Percentiles rank a stretch among this genome's conserved stretches.
These are phyloP conservation scores for Sordaria brevicollis DNA, from an alignment of 495 filamentous ascomycete genomes.

Conservation along the genomic window DNA sequence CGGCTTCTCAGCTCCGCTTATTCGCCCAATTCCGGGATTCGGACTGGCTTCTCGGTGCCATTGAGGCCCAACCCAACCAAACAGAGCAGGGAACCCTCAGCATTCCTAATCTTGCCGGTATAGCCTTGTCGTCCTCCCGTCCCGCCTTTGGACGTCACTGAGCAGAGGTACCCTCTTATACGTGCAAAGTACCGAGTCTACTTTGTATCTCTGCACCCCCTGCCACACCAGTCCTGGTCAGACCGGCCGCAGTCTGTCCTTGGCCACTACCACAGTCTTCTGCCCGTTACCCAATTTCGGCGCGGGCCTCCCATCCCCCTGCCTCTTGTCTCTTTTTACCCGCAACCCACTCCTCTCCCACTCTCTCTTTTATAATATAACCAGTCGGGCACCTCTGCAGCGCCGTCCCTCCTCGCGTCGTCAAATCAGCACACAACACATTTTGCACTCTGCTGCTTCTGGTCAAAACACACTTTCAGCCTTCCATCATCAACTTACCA, in stretches of 20 bases:
- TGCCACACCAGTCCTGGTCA: neutral
- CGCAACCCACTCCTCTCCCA: constrained; percentile 17
- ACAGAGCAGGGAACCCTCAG: constrained; percentile 1
- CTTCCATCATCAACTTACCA: constrained; percentile 1
- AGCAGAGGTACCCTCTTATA: neutral
- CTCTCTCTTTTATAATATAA: constrained; percentile 16
- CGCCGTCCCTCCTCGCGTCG: constrained; percentile 10
- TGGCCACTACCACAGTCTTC: neutral
- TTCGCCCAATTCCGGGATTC: neutral
- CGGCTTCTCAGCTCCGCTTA: neutral
- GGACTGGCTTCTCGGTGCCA: constrained; percentile 1
- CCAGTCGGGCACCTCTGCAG: constrained; percentile 29
- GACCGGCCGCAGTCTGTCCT: constrained; percentile 1
- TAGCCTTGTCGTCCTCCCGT: constrained; percentile 13
- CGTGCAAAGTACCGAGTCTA: neutral
- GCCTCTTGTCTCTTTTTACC: constrained; percentile 10
- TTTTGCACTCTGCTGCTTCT: constrained; percentile 19
- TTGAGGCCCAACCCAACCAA: constrained; percentile 25
- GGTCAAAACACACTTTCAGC: constrained; percentile 8
- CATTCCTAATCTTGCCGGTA: constrained; percentile 4
- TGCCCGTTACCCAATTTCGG: constrained; percentile 17
- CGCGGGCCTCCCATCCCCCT: neutral
- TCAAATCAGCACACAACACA: constrained; percentile 35
- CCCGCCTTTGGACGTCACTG: constrained; percentile 4
- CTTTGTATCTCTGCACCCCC: neutral